These are phyloP conservation scores for Panus rudis DNA, from an alignment of 768 basidiomycete species.

Conservation along the genomic window DNA sequence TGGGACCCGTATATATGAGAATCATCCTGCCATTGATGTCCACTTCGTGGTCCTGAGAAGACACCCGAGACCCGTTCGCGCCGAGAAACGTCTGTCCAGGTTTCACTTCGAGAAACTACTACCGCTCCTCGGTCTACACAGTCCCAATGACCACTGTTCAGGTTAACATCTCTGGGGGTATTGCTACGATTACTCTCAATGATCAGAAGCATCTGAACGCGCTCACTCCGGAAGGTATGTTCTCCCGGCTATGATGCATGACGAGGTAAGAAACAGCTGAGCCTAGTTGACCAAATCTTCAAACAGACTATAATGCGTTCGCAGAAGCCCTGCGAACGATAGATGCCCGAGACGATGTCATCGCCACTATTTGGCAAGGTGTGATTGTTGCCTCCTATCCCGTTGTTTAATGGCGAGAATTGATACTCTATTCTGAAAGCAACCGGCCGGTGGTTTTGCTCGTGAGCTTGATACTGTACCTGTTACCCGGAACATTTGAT, in stretches of 20 bases:
- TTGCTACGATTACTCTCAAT: slow-evolving; percentile 65
- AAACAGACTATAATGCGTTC: slow-evolving; percentile 54
- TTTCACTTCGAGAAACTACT: no score
- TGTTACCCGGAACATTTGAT: not conserved
- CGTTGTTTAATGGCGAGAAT: not conserved
- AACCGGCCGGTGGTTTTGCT: slow-evolving; percentile 67
- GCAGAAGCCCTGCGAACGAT: slow-evolving; percentile 52
- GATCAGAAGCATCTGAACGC: slow-evolving; percentile 56
- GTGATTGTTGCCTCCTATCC: not conserved
- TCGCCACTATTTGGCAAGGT: slow-evolving; percentile 68
- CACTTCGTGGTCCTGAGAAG: no score
- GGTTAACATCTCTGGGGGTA: slow-evolving; percentile 44
- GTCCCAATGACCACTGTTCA: slow-evolving; percentile 36
- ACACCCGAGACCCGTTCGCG: no score
- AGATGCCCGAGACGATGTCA: slow-evolving; percentile 51
- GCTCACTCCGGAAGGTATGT: slow-evolving; percentile 42
- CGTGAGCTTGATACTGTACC: slow-evolving; percentile 40
- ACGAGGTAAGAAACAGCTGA: not conserved
- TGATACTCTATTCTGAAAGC: slow-evolving; percentile 37
- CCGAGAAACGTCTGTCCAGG: no score
- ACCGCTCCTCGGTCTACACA: not conserved
- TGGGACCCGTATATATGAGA: no score
- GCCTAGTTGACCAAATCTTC: not conserved
- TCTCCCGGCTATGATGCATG: not conserved
- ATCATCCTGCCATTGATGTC: no score